phyloP scores from a whole-genome alignment of 768 basidiomycete species.

The Hortiboletus campestris region DNA sequence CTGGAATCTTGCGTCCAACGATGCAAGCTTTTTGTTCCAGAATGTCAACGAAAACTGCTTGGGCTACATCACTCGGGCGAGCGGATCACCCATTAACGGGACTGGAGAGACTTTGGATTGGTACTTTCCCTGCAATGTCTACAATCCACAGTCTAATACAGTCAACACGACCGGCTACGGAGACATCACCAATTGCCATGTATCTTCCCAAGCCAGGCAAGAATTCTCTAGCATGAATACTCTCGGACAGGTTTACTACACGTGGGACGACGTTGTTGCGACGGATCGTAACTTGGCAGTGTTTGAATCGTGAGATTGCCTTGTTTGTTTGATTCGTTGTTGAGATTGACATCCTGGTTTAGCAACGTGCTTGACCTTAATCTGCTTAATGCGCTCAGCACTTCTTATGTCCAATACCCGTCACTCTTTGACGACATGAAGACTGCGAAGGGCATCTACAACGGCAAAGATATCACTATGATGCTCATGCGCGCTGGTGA shows the following conservation, averaged over 20 bases:
- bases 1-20: constrained; percentile 82
- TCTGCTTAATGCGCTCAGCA: constrained; percentile 83
- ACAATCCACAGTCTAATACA: constrained; percentile 64
- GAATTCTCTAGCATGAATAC: constrained; percentile 49
- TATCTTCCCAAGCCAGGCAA: constrained; percentile 48
- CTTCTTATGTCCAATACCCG: constrained; percentile 80
- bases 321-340: neutral
- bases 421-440: constrained; percentile 77
- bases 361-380: constrained; percentile 88
- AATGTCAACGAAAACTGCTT: constrained; percentile 83
- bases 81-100: constrained; percentile 68
- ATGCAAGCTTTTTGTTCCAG: constrained; percentile 95
- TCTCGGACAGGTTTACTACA: constrained; percentile 89
- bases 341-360: constrained; percentile 8
- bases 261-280: constrained; percentile 82
- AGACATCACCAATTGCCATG: constrained; percentile 69
- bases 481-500: constrained; percentile 70
- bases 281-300: constrained; percentile 82
- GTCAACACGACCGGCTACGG: constrained; percentile 71
- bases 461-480: constrained; percentile 88
- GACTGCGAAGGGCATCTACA: constrained; percentile 65
- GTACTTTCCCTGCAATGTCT: constrained; percentile 98
- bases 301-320: constrained; percentile 76
- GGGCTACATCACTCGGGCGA: constrained; percentile 68
- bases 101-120: constrained; percentile 68